Conservation (phyloP, 2,329 filamentous ascomycete species). For the Cytospora mali region DNA sequence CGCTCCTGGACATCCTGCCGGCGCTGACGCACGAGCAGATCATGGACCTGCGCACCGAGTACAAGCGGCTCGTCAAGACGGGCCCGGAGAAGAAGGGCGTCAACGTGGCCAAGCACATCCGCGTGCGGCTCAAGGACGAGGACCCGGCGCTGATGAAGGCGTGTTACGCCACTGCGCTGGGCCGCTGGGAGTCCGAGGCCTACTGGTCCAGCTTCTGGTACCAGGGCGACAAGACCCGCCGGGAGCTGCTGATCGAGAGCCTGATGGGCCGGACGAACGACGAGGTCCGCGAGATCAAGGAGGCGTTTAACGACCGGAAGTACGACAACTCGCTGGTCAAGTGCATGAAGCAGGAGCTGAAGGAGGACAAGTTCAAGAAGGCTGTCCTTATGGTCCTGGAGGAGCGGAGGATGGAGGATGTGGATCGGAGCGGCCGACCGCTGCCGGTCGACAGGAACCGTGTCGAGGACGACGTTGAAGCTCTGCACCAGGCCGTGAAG, state of each 20-base stretch:
- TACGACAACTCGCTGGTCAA: conserved; percentile 78
- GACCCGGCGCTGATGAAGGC: conserved; percentile 83
- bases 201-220: conserved; percentile 99
- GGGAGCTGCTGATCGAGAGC: conserved; percentile 89
- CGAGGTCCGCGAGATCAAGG: conserved; percentile 87
- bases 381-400: conserved; percentile 84
- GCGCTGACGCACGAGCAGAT: conserved; percentile 85
- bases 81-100: conserved; percentile 73
- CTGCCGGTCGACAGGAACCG: conserved; percentile 60
- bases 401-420: conserved; percentile 80
- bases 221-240: conserved; percentile 79
- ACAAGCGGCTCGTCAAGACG: conserved; percentile 87
- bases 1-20: conserved; percentile 82
- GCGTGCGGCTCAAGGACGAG: conserved; percentile 72
- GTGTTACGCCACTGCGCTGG: conserved; percentile 86
- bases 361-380: conserved; percentile 93
- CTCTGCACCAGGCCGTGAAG: conserved; percentile 68
- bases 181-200: conserved; percentile 88
- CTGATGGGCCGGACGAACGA: conserved; percentile 87
- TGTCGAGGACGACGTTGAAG: conserved; percentile 71
- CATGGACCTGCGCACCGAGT: conserved; percentile 81
- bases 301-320: conserved; percentile 87
- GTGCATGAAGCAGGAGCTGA: conserved; percentile 91
- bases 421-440: conserved; percentile 63
- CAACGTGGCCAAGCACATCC: conserved; percentile 85